Evolutionary conservation across 371 early-diverging fungal species (phyloP).

Genomic region (Mortierella sp.): DNA sequence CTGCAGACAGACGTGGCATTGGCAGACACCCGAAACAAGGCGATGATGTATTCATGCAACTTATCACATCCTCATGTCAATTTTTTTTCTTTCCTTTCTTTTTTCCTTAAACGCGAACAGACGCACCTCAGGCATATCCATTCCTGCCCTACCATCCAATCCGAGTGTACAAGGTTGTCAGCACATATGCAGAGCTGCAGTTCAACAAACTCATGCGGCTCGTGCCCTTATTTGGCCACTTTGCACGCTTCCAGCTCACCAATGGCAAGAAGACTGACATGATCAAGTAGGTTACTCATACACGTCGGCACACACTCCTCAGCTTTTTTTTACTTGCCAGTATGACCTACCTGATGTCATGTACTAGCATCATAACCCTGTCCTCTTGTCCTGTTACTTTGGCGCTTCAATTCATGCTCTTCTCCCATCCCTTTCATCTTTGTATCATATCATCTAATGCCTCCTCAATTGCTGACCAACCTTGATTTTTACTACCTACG

Average conservation of each 20-base stretch:
- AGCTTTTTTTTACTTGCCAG: background rate
- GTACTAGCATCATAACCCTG: background rate
- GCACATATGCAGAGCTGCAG: conserved; percentile 49
- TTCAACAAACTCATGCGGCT: conserved; percentile 49
- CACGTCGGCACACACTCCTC: background rate
- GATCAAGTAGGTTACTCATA: conserved; percentile 38
- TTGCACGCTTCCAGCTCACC: conserved; percentile 57
- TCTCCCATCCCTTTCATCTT: background rate
- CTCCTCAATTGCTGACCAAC: background rate
- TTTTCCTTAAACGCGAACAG: conserved; percentile 11
- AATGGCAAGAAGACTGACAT: conserved; percentile 51
- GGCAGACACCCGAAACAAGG: background rate
- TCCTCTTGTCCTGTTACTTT: no score
- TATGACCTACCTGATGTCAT: background rate
- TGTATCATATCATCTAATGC: background rate
- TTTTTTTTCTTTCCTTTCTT: background rate
- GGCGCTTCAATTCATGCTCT: background rate
- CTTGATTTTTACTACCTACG: background rate
- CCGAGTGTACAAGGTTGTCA: conserved; percentile 56
- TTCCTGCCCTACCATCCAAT: conserved; percentile 53
- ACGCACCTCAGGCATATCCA: conserved; percentile 54
- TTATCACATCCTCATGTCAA: background rate
- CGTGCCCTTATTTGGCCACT: conserved; percentile 54
- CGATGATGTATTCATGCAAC: conserved; percentile 8
- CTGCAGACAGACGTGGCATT: no score